Conservation (phyloP, 352 stramenopile species). For the Phytophthora pistaciae region DNA sequence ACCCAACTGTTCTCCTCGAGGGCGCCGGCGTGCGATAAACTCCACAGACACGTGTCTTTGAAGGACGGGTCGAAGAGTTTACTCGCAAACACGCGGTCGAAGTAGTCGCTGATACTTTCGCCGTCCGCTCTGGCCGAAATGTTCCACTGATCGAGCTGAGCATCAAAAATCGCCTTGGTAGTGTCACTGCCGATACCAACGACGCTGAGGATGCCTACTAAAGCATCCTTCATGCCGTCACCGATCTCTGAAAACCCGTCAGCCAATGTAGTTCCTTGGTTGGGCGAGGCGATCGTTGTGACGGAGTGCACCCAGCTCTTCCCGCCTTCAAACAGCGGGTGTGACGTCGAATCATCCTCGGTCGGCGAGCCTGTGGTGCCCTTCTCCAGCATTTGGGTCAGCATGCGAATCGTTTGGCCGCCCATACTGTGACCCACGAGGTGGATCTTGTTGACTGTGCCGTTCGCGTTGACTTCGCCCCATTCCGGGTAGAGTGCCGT, state of each 20-base stretch:
- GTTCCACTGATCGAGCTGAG: constrained; percentile 58
- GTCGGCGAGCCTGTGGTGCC: constrained; percentile 40
- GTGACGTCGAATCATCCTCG: constrained; percentile 25
- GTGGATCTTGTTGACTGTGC: constrained; percentile 61
- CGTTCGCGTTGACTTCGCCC: constrained; percentile 39
- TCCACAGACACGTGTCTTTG: constrained; percentile 39
- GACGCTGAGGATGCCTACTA: constrained; percentile 32
- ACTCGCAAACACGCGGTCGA: constrained; percentile 48
- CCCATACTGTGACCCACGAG: constrained; percentile 76
- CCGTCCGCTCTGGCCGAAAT: constrained; percentile 35
- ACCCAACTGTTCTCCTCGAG: constrained; percentile 50
- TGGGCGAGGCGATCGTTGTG: constrained; percentile 55
- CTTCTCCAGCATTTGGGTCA: constrained; percentile 59
- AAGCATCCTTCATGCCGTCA: constrained; percentile 38
- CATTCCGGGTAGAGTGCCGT: constrained; percentile 59
- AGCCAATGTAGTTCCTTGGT: constrained; percentile 51
- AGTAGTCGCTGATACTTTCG: constrained; percentile 46
- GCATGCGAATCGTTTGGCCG: constrained; percentile 69
- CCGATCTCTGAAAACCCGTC: constrained; percentile 41
- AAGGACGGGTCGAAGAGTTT: constrained; percentile 42
- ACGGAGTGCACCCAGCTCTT: constrained; percentile 63
- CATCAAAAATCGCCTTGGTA: constrained; percentile 38
- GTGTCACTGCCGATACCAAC: constrained; percentile 38
- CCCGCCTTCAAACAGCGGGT: constrained; percentile 47
- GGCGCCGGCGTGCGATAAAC: constrained; percentile 34